Evolutionary conservation across 1,139 yeast species (phyloP), one percentile per base, ranked within the genome.

Genomic region (Debaryomyces sp.): DNA sequence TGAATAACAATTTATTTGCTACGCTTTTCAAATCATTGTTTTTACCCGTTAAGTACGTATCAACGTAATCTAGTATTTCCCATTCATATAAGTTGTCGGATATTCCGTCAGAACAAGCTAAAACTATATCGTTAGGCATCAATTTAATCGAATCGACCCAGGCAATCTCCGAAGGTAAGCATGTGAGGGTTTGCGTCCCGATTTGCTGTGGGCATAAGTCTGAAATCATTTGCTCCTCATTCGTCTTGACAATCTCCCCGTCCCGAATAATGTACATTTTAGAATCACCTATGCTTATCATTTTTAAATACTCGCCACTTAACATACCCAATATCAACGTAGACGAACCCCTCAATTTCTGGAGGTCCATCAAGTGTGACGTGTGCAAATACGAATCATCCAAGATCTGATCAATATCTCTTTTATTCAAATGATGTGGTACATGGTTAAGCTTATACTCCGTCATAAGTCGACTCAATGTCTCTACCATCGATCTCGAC

Each of bases 281-380:
- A 6, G 82, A 77, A 57, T 82, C 87, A 1, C 87, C 87, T 32
- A 82, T 80, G 57, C 81, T 78, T 24, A 80, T 68, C 64, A 80
- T 73, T 51, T 78, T 75, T 48, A 77, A 62, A 44, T 62, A 60
- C 39, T 71, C 75, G n/a, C 82, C 84, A 52, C 77, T 71, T 44
- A 81, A 66, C 80, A 80, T 77, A 8, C 78, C 77, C 46, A 80
- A 64, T 1, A 80, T 60, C 36, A 81, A 67, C 2, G 87, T 82
- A 5, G 85, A 80, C 1, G 82, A 77, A 1, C 87, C 87, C 41
- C 68, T 64, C 50, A 80, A 66, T 17, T 67, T 60, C 53, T 79
- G 82, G 17, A 77, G 63, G 48, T 78, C 81, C 85, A 81, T 80
- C 40, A 80, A 64, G 52, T 77, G 78, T 4, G 81, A 71, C 1